phyloP scores from a whole-genome alignment of 1,284 basidiomycete species.

The Rhizoctonia solani region DNA sequence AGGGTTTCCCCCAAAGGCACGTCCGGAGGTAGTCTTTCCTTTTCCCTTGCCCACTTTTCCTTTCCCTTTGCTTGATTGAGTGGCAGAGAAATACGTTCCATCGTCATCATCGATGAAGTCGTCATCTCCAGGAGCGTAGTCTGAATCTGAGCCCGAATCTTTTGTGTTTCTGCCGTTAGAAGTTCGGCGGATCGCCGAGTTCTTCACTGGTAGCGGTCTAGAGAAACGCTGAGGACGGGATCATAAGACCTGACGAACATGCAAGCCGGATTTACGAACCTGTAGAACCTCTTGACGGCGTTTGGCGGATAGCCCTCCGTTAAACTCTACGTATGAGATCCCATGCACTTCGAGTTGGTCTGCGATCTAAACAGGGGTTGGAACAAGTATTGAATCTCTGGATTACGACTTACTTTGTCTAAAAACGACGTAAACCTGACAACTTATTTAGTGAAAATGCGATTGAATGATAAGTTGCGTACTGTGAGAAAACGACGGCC shows the following conservation, averaged over 20 bases:
- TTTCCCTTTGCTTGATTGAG: slow-evolving; percentile 44
- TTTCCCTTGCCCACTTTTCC: slow-evolving; percentile 49
- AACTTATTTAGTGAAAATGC: slow-evolving; percentile 43
- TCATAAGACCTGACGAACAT: neutral
- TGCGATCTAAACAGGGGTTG: slow-evolving; percentile 58
- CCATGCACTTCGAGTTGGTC: slow-evolving; percentile 68
- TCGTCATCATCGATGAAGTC: slow-evolving; percentile 53
- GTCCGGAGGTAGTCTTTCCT: slow-evolving; percentile 43
- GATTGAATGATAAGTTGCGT: neutral
- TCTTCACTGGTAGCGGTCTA: slow-evolving; percentile 44
- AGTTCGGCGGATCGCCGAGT: slow-evolving; percentile 42
- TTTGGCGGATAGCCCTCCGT: slow-evolving; percentile 78
- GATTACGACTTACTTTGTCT: slow-evolving; percentile 61
- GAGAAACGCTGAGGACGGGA: slow-evolving; percentile 33
- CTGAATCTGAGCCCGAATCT: slow-evolving; percentile 42
- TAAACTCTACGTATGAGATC: slow-evolving; percentile 77
- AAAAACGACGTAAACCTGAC: slow-evolving; percentile 73
- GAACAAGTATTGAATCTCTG: slow-evolving; percentile 29
- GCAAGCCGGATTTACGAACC: neutral
- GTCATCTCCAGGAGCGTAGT: slow-evolving; percentile 47
- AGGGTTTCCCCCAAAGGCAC: slow-evolving; percentile 54
- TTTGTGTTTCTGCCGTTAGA: neutral
- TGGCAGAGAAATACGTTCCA: slow-evolving; percentile 46
- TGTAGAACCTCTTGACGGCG: slow-evolving; percentile 77
- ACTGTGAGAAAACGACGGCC: slow-evolving; percentile 56